Evolutionary conservation across 345 rosid species (phyloP).

Genomic region (Ceriops decandra): DNA sequence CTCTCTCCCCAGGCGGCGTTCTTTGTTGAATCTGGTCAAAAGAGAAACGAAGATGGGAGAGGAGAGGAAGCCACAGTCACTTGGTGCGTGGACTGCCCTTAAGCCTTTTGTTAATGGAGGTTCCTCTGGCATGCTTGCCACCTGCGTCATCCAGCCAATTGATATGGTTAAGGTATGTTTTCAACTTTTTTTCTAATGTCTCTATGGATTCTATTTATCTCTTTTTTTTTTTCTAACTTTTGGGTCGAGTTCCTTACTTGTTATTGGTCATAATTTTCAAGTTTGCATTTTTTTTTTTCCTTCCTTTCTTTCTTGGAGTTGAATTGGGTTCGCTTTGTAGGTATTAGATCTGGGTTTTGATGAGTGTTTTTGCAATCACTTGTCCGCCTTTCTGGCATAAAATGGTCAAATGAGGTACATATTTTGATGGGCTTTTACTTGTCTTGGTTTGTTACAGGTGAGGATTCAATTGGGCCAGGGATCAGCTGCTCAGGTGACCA

Average conservation of each 20-base stretch:
- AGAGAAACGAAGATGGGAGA: conserved; percentile 33
- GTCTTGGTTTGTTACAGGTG: conserved; percentile 51
- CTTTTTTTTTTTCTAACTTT: no score
- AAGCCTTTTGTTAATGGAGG: conserved; percentile 98
- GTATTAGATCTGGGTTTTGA: conserved; percentile 40
- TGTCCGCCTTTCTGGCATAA: not conserved
- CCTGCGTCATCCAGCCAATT: conserved; percentile 96
- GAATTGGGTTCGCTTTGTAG: conserved; percentile 8
- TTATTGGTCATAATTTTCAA: not conserved
- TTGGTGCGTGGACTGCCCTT: conserved; percentile 69
- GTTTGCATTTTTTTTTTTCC: not conserved
- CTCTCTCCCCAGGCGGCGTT: not conserved
- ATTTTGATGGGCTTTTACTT: conserved; percentile 13
- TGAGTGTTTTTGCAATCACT: not conserved
- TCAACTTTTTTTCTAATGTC: not conserved
- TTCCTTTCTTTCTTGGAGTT: not conserved
- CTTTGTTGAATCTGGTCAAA: not conserved
- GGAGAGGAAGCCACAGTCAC: conserved; percentile 57
- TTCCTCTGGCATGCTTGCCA: conserved; percentile 94
- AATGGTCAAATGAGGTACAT: not conserved
- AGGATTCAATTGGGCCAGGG: conserved; percentile 99
- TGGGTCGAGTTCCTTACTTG: conserved; percentile 1
- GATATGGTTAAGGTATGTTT: conserved; percentile 86
- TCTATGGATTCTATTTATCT: not conserved
- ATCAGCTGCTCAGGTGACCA: conserved; percentile 71